Conservation (phyloP, 2,329 filamentous ascomycete genomes). For the Periconia digitata region DNA sequence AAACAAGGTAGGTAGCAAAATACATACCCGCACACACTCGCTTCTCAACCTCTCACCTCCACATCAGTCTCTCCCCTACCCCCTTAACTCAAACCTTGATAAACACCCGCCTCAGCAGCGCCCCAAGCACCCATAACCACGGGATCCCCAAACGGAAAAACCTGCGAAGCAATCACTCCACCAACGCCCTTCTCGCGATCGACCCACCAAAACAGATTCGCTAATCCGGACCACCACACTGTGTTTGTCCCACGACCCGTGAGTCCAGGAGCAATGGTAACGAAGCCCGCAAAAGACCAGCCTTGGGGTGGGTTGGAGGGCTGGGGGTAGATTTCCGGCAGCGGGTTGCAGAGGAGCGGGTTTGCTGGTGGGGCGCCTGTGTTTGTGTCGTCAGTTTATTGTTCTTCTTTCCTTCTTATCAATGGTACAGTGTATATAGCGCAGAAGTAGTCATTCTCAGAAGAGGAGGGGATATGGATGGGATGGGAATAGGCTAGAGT, state of each 20-base stretch:
- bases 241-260: slow-evolving; percentile 58
- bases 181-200: slow-evolving; percentile 62
- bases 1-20: too few species aligned
- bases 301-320: slow-evolving; percentile 59
- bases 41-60: too few species aligned
- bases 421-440: neutral
- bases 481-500: too few species aligned
- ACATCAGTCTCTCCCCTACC: neutral
- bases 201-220: slow-evolving; percentile 65
- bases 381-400: slow-evolving; percentile 18
- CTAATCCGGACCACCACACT: slow-evolving; percentile 60
- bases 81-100: slow-evolving; percentile 32
- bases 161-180: slow-evolving; percentile 34
- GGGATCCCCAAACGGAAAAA: slow-evolving; percentile 39
- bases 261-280: slow-evolving; percentile 48
- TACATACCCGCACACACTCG: too few species aligned
- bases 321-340: slow-evolving; percentile 55
- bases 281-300: slow-evolving; percentile 64
- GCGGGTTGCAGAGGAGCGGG: slow-evolving; percentile 50
- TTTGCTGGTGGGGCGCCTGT: slow-evolving; percentile 49
- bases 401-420: too few species aligned
- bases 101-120: slow-evolving; percentile 39
- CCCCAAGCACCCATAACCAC: slow-evolving; percentile 39
- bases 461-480: too few species aligned
- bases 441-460: too few species aligned